Conservation (phyloP, 495 filamentous ascomycete species). For the Penicillium verhagenii region DNA sequence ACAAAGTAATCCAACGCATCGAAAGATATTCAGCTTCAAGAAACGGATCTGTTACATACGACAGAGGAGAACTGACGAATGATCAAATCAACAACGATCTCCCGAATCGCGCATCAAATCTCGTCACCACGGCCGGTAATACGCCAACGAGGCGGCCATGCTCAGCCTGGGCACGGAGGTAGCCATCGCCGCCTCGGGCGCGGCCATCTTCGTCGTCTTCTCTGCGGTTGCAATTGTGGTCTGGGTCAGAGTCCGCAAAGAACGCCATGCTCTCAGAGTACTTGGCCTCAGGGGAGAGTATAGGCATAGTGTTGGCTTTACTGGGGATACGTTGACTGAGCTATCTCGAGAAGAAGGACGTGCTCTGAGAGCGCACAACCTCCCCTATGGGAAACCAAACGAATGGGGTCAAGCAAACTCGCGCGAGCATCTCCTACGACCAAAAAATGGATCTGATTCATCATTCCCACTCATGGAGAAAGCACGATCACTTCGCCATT, state of each 20-base stretch:
- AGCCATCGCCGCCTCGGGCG: constrained; percentile 43
- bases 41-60: neutral
- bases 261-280: constrained; percentile 34
- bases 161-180: constrained; percentile 36
- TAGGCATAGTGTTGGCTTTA: constrained; percentile 24
- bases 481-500: constrained; percentile 30
- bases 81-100: neutral
- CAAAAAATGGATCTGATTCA: constrained; percentile 24
- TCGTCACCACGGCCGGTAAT: neutral
- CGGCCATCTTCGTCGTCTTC: constrained; percentile 37
- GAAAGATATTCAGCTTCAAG: neutral
- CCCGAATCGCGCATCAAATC: constrained; percentile 7
- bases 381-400: constrained; percentile 38
- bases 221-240: constrained; percentile 35
- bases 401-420: constrained; percentile 48
- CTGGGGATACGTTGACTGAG: constrained; percentile 36
- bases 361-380: constrained; percentile 35
- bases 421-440: constrained; percentile 33
- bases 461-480: constrained; percentile 28
- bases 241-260: constrained; percentile 42
- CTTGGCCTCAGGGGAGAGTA: constrained; percentile 25
- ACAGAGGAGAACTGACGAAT: constrained; percentile 4
- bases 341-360: constrained; percentile 36
- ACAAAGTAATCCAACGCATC: neutral
- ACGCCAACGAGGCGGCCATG: constrained; percentile 29